Conservation (phyloP, 2,329 filamentous ascomycete species). For the Decorospora gaudefroyi region DNA sequence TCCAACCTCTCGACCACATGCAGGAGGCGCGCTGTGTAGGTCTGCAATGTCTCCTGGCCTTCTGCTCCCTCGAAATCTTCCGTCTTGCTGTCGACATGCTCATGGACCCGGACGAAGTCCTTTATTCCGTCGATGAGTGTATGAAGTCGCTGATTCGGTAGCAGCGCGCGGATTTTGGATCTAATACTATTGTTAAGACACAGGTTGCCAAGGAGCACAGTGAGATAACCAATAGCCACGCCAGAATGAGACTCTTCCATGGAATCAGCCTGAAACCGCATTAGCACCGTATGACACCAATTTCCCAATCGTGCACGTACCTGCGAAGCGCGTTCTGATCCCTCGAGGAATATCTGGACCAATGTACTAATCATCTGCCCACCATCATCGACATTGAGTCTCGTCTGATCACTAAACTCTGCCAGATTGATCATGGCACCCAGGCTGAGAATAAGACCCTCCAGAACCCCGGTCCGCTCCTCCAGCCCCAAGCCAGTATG, state of each 20-base stretch:
- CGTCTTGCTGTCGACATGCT: conserved; percentile 58
- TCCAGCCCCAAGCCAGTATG: conserved; percentile 50
- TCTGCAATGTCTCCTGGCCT: conserved; percentile 52
- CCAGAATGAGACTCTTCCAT: conserved; percentile 74
- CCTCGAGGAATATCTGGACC: conserved; percentile 68
- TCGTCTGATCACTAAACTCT: conserved; percentile 71
- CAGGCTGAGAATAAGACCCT: conserved; percentile 75
- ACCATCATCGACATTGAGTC: conserved; percentile 38
- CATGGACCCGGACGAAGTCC: conserved; percentile 65
- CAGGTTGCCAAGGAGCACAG: conserved; percentile 81
- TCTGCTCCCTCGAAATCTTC: conserved; percentile 55
- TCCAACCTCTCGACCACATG: conserved; percentile 56
- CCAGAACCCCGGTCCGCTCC: conserved; percentile 60
- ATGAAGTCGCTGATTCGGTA: conserved; percentile 55
- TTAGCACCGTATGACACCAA: conserved; percentile 17
- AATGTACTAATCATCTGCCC: conserved; percentile 62
- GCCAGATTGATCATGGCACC: conserved; percentile 87
- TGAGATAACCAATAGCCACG: conserved; percentile 83
- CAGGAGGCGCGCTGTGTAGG: conserved; percentile 60
- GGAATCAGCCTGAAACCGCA: conserved; percentile 53
- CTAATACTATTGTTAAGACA: conserved; percentile 62
- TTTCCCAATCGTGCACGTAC: conserved; percentile 55
- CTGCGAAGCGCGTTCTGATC: conserved; percentile 67
- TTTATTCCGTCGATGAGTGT: conserved; percentile 62
- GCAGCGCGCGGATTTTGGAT: conserved; percentile 46